Evolutionary conservation across 2,329 filamentous ascomycete genomes (phyloP), one percentile per base, ranked within the genome.

Genomic region (Botryosphaeria dothidea): DNA sequence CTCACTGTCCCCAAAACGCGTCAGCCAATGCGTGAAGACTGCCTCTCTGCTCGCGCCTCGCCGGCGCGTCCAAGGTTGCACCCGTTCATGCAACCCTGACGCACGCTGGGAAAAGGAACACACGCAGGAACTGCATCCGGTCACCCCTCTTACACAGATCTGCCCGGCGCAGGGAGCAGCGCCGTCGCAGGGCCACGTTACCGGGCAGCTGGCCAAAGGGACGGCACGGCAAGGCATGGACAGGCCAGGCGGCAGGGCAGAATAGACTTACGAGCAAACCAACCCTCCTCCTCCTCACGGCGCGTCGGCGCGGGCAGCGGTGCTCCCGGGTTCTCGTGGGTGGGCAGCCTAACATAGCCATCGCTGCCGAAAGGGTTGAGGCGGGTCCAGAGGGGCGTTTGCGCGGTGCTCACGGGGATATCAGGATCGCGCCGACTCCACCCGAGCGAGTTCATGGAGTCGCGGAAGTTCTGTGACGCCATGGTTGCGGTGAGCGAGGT

Each of bases 241-340:
- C 29, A 29, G 48, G 19, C 23, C 36, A 48, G 62, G 21, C 63
- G 27, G 54, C 62, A 64, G 64, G 58, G 66, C 66, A 66, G 56
- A 67, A 66, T 66, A 77, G 72, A 88, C 95, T 94, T 87, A 99
- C 95, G 84, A 74, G 91, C 90, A 87, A 97, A 93, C 88, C 92
- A 97, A 69, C 90, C 92, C 80, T 97, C 95, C 76, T 98, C 94
- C 79, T 98, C 95, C 75, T 97, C 93, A 71, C 93, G 88, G 73
- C 93, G 86, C 75, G 79, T 92, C 67, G 92, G 88, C 67, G 93
- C 93, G 61, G 94, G 94, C 57, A 97, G 82, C 69, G 93, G 93
- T 69, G 94, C 93, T 56, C 92, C 93, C 38, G 92, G 84, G 70
- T 86, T 85, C 67, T 97, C 93, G 71, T 89, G 89, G 60, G 92